phyloP scores from a whole-genome alignment of 1,284 basidiomycete species.

The Ceratobasidium sp. region DNA sequence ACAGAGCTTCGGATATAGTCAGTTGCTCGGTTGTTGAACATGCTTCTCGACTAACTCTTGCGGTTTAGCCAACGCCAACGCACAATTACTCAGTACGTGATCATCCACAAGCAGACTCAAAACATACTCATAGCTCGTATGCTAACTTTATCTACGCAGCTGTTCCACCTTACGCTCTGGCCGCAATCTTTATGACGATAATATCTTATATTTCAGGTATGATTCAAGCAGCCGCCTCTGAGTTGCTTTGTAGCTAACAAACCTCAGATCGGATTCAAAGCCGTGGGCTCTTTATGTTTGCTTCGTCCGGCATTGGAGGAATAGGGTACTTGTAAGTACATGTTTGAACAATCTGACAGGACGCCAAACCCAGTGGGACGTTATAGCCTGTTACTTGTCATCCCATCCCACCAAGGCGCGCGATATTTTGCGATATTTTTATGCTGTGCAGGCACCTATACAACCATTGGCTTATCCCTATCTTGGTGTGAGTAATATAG shows the following conservation, averaged over 20 bases:
- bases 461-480: conserved; percentile 74
- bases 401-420: conserved; percentile 64
- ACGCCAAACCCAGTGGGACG: not conserved
- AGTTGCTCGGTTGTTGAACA: conserved; percentile 46
- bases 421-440: conserved; percentile 80
- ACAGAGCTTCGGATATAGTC: conserved; percentile 72
- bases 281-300: conserved; percentile 73
- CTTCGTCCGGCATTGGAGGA: conserved; percentile 67
- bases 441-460: conserved; percentile 77
- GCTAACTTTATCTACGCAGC: no score
- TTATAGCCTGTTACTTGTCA: conserved; percentile 66
- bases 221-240: not conserved
- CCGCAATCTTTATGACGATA: conserved; percentile 74
- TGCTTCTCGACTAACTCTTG: conserved; percentile 32
- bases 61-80: conserved; percentile 64
- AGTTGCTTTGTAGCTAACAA: no score
- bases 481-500: conserved; percentile 74
- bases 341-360: not conserved
- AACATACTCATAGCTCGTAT: no score
- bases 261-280: conserved; percentile 77
- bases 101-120: no score
- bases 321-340: conserved; percentile 74
- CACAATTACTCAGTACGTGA: conserved; percentile 71
- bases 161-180: conserved; percentile 85
- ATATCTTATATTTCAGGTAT: conserved; percentile 71